Evolutionary conservation across 2,329 filamentous ascomycete species (phyloP), one percentile per base, ranked within the genome.

Genomic region (Botrytis pseudocinerea): DNA sequence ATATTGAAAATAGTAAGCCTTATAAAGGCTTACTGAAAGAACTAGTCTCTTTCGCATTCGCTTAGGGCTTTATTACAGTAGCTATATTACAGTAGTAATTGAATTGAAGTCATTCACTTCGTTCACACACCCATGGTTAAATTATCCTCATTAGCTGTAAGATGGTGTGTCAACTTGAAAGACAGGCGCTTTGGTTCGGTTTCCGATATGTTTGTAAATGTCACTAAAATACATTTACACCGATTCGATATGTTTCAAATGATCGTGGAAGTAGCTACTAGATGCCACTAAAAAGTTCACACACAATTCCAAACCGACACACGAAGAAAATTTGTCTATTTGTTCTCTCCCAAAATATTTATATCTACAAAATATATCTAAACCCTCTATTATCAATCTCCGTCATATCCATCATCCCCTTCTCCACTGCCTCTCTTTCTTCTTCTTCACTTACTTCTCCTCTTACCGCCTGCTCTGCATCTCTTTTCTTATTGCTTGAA

Each of bases 371-470:
- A 16, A 84, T 84, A 76, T 88, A 88, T 77, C 86, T 82, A 75
- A 88, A 88, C 0, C 83, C 85, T 76, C 83, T 85, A 73, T 88
- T 88, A 64, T 88, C 86, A 35, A 88, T 78, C 79, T 88, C 87
- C 0, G 87, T 88, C 80, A 84, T 81, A 78, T 88, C 87, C 74
- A 84, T 81, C 87, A 89, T 88, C 1, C 86, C 87, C 71, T 81
- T 82, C 77, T 89, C 86, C 48, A 89, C 84, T 0, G 85, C 87
- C 59, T 85, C 83, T 65, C 82, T 83, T 76, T 87, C 86, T 61
- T 85, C 83, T 46, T 85, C 83, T 6, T 82, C 81, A 61, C 74
- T 77, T 16, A 76, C n/a, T 62, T 76, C 75, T 44, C 66, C 66
- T 61, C 51, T 42, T 16, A 20, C 38, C n/a, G 35, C 66, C 7